A percentile compares a stretch with the other conserved stretches of the same genome.
phyloP scores from a whole-genome alignment of 345 rosid species.

The Arabis alpina region DNA sequence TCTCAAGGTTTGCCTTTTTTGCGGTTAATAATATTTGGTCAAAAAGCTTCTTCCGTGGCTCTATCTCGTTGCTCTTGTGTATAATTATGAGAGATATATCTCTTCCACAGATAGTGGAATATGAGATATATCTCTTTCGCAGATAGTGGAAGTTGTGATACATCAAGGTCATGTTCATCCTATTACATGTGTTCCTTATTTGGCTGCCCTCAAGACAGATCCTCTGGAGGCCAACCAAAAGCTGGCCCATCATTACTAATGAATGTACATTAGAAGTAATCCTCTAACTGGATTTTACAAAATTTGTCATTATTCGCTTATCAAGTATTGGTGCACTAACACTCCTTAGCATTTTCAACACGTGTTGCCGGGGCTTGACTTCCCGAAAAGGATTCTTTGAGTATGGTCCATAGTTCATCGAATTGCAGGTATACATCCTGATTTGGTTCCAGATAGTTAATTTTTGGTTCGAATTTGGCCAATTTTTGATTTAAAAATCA shows the following conservation, averaged over 20 bases:
- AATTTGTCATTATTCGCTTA: conserved; percentile 17
- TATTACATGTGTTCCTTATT: conserved; percentile 96
- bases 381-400: too few relatives aligned
- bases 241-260: conserved; percentile 97
- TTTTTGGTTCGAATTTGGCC: too few relatives aligned
- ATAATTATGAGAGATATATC: too few relatives aligned
- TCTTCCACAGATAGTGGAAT: conserved; percentile 58
- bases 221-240: conserved; percentile 90
- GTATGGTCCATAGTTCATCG: too few relatives aligned
- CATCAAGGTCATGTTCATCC: conserved; percentile 99
- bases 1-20: conserved; percentile 61
- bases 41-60: too few relatives aligned
- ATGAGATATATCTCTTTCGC: conserved; percentile 41
- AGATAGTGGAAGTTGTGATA: conserved; percentile 97
- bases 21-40: conserved; percentile 13
- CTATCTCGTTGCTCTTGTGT: conserved; percentile 13
- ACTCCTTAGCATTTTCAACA: conserved; percentile 48
- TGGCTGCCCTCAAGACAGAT: conserved; percentile 98
- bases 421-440: too few relatives aligned
- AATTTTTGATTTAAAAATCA: too few relatives aligned
- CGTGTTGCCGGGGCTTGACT: conserved; percentile 40
- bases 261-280: conserved; percentile 99
- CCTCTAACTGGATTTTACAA: conserved; percentile 32
- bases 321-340: conserved; percentile 28
- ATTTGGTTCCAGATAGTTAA: too few relatives aligned